These are phyloP conservation scores for Pyropia yezoensis DNA, from an alignment of 23 red algal genomes.

Conservation along the genomic window DNA sequence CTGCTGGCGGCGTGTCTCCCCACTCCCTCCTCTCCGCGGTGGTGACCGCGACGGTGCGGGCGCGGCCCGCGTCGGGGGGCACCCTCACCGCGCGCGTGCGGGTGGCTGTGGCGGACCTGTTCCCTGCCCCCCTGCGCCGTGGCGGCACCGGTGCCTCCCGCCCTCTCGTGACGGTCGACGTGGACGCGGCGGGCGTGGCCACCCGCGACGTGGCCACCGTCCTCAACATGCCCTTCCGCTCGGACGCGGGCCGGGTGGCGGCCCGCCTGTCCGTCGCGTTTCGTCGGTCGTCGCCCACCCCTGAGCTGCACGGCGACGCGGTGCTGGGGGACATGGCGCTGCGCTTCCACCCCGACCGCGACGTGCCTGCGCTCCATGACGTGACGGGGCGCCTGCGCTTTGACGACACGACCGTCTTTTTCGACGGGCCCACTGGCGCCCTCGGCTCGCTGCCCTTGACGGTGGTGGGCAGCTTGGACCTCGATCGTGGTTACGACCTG, in stretches of 20 bases:
- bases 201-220: slow-evolving; percentile 32
- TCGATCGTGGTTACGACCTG: slow-evolving; percentile 61
- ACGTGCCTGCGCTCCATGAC: slow-evolving; percentile 42
- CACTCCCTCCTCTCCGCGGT: too few relatives aligned
- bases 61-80: too few relatives aligned
- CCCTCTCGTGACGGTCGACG: slow-evolving; percentile 7
- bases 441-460: slow-evolving; percentile 66
- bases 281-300: slow-evolving; percentile 20
- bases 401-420: slow-evolving; percentile 50
- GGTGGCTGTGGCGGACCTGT: too few relatives aligned
- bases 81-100: too few relatives aligned
- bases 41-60: too few relatives aligned
- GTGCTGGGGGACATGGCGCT: slow-evolving; percentile 31
- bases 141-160: too few relatives aligned
- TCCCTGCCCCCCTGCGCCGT: too few relatives aligned
- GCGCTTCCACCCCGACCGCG: slow-evolving; percentile 68
- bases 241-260: slow-evolving; percentile 30
- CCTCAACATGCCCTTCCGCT: slow-evolving; percentile 58
- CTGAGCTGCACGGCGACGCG: slow-evolving; percentile 50
- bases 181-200: slow-evolving; percentile 25
- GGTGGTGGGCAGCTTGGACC: slow-evolving; percentile 58
- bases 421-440: slow-evolving; percentile 53
- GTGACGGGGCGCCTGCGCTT: slow-evolving; percentile 63
- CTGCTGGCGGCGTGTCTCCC: too few relatives aligned
- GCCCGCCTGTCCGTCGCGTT: slow-evolving; percentile 42